phyloP scores from a whole-genome alignment of 306 rosid species.

The Malus sieversii region DNA sequence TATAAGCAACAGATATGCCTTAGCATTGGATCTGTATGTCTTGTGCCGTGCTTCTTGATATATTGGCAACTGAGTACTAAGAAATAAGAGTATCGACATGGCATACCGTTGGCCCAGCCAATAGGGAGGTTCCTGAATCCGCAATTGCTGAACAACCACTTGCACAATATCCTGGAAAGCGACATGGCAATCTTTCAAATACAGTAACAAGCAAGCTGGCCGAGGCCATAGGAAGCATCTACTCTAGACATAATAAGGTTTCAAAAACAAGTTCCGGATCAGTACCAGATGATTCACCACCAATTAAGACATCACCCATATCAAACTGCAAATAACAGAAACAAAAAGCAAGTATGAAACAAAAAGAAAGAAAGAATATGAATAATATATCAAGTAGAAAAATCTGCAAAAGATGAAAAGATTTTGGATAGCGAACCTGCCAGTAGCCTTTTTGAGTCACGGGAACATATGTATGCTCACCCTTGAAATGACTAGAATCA shows the following conservation, averaged over 20 bases:
- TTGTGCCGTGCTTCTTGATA: neutral
- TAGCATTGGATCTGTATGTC: neutral
- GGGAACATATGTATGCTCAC: slow-evolving; percentile 81
- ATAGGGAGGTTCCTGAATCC: slow-evolving; percentile 75
- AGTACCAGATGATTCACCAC: slow-evolving; percentile 45
- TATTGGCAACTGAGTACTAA: neutral
- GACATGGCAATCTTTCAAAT: neutral
- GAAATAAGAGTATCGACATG: neutral
- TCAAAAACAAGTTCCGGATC: neutral
- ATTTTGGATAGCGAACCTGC: slow-evolving; percentile 45
- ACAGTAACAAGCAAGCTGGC: neutral
- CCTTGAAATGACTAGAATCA: slow-evolving; percentile 52
- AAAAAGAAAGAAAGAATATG: neutral
- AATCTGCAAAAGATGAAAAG: neutral
- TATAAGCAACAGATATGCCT: neutral
- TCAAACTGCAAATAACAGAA: slow-evolving; percentile 42
- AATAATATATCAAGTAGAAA: neutral
- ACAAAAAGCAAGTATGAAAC: neutral
- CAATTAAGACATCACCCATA: slow-evolving; percentile 52
- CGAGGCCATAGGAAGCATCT: neutral
- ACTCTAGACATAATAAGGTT: neutral
- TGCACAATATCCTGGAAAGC: slow-evolving; percentile 53
- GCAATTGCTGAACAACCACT: slow-evolving; percentile 71
- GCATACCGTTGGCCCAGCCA: slow-evolving; percentile 64
- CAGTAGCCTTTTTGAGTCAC: slow-evolving; percentile 67